phyloP scores from a whole-genome alignment of 2,329 filamentous ascomycete species.

The Fusarium citri region DNA sequence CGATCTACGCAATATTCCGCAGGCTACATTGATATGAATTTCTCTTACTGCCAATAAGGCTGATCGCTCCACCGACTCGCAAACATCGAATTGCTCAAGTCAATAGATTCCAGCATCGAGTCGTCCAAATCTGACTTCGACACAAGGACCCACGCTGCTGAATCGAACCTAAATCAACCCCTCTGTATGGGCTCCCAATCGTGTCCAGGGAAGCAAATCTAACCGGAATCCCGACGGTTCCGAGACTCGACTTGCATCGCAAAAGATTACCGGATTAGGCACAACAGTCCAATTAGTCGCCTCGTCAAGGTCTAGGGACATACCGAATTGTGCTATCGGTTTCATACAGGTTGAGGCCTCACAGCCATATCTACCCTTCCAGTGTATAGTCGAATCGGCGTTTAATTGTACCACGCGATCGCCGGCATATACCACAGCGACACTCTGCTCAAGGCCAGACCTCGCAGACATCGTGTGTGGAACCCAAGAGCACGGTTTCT shows the following conservation, averaged over 20 bases:
- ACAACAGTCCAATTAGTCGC: neutral
- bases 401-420: neutral
- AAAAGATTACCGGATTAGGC: neutral
- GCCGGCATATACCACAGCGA: neutral
- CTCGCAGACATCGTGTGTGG: neutral
- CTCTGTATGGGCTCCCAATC: neutral
- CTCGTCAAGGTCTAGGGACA: neutral
- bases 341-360: neutral
- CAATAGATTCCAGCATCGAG: neutral
- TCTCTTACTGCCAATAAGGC: fast-evolving
- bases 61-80: neutral
- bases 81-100: neutral
- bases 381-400: neutral
- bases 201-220: no score
- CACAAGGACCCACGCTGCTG: no score
- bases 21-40: neutral
- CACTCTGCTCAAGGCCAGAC: neutral
- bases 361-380: neutral
- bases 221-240: neutral
- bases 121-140: no score
- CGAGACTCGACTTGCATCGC: neutral
- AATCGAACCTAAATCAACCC: neutral
- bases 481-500: neutral
- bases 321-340: neutral
- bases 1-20: neutral